These are phyloP conservation scores for Solanum sparsipilum DNA, from an alignment of 257 asterid species.

Conservation along the genomic window DNA sequence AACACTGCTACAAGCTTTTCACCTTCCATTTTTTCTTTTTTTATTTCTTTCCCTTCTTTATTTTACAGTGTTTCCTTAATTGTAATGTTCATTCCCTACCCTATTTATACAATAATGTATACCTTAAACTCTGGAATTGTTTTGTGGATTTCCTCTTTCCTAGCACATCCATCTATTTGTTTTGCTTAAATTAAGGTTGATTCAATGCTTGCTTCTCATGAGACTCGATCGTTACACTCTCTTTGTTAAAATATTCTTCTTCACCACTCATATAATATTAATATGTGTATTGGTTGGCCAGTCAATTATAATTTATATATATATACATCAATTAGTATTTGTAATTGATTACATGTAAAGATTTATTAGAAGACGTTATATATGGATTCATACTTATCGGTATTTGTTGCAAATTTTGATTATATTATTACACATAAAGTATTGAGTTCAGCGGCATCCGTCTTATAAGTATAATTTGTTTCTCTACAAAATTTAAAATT, in stretches of 20 bases:
- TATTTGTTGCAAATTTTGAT: not conserved
- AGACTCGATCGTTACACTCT: not conserved
- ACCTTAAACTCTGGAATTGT: not conserved
- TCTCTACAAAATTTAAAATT: not conserved
- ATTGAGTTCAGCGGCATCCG: not conserved
- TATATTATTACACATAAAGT: not conserved
- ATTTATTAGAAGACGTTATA: not conserved
- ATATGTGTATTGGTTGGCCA: not conserved
- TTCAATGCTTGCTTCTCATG: not conserved
- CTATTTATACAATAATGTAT: not conserved
- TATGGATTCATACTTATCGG: not conserved
- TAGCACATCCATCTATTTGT: not conserved
- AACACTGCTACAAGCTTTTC: conserved; percentile 10
- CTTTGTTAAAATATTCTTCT: not conserved
- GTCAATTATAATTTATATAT: not conserved
- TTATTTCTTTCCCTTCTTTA: not conserved
- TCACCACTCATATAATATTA: not conserved
- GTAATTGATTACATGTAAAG: not conserved
- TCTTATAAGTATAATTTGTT: not conserved
- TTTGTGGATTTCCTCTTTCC: not conserved
- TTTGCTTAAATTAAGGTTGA: not conserved
- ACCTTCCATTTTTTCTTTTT: not conserved
- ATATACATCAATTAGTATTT: not conserved
- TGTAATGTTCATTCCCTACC: not conserved
- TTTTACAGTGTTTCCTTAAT: not conserved